Conservation (phyloP, 108 stramenopile species). For the Discostella stelligeroides region DNA sequence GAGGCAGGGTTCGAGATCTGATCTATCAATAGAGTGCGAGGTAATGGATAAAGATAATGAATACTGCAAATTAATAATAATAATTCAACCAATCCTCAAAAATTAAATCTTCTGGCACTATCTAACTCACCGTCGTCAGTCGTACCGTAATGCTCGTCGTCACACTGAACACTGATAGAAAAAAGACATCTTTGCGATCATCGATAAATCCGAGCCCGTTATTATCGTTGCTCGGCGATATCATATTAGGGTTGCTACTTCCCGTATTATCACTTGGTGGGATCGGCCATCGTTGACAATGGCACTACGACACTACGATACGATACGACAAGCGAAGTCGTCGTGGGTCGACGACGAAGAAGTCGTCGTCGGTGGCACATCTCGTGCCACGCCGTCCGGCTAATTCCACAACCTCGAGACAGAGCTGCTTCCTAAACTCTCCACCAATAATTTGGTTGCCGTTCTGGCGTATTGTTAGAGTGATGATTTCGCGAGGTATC, state of each 20-base stretch:
- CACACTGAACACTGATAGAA: constrained; percentile 96
- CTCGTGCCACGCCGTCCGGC: too few species aligned
- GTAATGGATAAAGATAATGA: constrained; percentile 40
- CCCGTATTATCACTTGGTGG: neutral
- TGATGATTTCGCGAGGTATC: too few species aligned
- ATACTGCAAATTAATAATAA: neutral
- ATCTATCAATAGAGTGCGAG: constrained; percentile 94
- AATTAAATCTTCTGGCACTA: constrained; percentile 36
- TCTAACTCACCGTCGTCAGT: too few species aligned
- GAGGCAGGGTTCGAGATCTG: constrained; percentile 98
- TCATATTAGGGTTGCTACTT: too few species aligned
- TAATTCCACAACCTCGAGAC: too few species aligned
- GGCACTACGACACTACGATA: constrained; percentile 10
- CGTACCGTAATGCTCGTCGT: constrained; percentile 64
- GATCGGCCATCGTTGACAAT: neutral
- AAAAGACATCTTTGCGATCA: constrained; percentile 91
- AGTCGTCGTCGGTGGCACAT: too few species aligned
- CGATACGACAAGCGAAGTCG: neutral
- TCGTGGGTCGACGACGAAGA: constrained; percentile 16
- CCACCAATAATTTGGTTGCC: too few species aligned
- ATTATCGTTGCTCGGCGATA: too few species aligned
- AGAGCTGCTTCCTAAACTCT: too few species aligned
- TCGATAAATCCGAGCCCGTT: too few species aligned
- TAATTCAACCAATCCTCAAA: constrained; percentile 57
- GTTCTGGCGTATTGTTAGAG: too few species aligned